phyloP scores from a whole-genome alignment of 2,329 filamentous ascomycete species.

The Rhinocladiella mackenziei region DNA sequence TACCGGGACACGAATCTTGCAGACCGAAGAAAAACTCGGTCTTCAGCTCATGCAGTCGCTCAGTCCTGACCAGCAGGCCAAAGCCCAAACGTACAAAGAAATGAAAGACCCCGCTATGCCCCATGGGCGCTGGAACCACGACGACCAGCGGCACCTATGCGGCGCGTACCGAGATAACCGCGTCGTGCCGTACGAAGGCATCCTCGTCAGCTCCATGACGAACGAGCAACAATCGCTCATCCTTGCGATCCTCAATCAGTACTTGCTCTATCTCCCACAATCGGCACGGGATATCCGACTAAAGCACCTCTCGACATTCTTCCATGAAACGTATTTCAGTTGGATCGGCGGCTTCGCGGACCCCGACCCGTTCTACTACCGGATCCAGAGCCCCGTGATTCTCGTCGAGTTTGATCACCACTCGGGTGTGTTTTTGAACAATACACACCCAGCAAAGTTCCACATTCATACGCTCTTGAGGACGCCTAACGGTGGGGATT shows the following conservation, averaged over 20 bases:
- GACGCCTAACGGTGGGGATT: slow-evolving; percentile 72
- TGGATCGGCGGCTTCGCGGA: slow-evolving; percentile 71
- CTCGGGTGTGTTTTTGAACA: slow-evolving; percentile 71
- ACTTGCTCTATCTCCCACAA: slow-evolving; percentile 63
- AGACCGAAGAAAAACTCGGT: slow-evolving; percentile 61
- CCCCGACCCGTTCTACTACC: slow-evolving; percentile 68
- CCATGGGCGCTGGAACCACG: slow-evolving; percentile 66
- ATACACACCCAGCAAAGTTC: slow-evolving; percentile 69
- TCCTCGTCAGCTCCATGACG: slow-evolving; percentile 51
- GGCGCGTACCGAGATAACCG: slow-evolving; percentile 77
- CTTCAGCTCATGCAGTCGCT: slow-evolving; percentile 67
- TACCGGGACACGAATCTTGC: slow-evolving; percentile 62
- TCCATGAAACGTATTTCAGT: slow-evolving; percentile 70
- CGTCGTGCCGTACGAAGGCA: slow-evolving; percentile 68
- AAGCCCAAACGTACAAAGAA: slow-evolving; percentile 55
- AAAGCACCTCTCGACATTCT: slow-evolving; percentile 51
- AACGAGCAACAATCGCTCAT: slow-evolving; percentile 52
- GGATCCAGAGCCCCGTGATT: slow-evolving; percentile 71
- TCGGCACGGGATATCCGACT: slow-evolving; percentile 54
- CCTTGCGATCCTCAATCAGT: slow-evolving; percentile 59
- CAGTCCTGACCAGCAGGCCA: slow-evolving; percentile 41
- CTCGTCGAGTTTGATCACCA: slow-evolving; percentile 77
- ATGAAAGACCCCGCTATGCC: slow-evolving; percentile 65
- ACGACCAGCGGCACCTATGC: slow-evolving; percentile 73
- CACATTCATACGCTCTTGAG: slow-evolving; percentile 72